Evolutionary conservation across 208 protist genomes (phyloP), one percentile per base, ranked within the genome.

Genomic region (Blechomonas ayalai): DNA sequence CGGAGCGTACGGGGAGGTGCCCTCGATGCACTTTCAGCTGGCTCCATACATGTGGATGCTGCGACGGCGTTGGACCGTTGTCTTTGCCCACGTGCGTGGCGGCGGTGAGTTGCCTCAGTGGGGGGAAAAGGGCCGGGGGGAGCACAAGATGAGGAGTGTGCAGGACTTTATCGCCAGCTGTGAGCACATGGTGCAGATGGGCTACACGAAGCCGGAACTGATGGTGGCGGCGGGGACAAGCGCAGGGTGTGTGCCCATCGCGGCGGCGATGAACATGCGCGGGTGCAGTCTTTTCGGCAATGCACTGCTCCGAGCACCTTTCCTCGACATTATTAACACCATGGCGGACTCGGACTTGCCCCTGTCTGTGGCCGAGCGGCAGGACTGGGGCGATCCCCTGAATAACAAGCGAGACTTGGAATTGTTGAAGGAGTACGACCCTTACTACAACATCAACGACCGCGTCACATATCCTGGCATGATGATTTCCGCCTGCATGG

Each of bases 361-460:
- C 13, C 72, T 97, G 12, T 94, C 90, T 22, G 51, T 91, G 2
- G 83, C 71, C 8, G 90, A 97, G 51, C 88, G 79, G n/a, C 79
- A 90, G 23, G 91, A 97, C 55, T 98, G 94, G 92, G 93, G 93
- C 18, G 95, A 96, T 60, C 90, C 90, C 39, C 72, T 91, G 20
- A 80, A 91, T 64, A 65, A 27, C 38, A 66, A 68, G 25, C 47
- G 59, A 6, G 86, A 95, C 44, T 51, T 90, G 20, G 67, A 67
- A 13, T 36, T 58, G 7, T 54, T 95, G 24, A 70, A 77, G 39
- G 58, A 67, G 23, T 95, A 91, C 52, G 86, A 95, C 50, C 82
- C 86, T 0, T 95, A 95, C 65, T 73, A 85, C 62, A 95, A 95
- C 60, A 81, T 95, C 51, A 95, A 91, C 66, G 75, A 89, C 46